Evolutionary conservation across 306 rosid species (phyloP).

Genomic region (Canavalia gladiata): DNA sequence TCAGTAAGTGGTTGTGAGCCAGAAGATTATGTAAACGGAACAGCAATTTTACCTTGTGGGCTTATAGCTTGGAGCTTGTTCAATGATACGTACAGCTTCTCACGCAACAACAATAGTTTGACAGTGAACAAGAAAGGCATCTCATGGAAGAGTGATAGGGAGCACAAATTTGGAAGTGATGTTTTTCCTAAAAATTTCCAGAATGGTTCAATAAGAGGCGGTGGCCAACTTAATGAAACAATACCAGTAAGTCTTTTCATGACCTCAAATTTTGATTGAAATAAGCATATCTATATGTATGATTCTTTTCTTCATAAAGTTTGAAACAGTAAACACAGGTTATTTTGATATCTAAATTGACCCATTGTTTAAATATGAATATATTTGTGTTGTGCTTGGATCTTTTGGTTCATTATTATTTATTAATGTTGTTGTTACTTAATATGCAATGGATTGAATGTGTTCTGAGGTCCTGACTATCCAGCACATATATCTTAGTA

Average conservation of each 20-base stretch:
- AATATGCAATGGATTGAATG: not conserved
- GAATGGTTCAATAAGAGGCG: conserved; percentile 74
- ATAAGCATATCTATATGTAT: not conserved
- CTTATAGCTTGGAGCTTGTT: conserved; percentile 99
- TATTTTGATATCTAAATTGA: conserved; percentile 23
- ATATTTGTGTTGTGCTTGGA: not conserved
- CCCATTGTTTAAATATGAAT: not conserved
- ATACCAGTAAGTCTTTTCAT: conserved; percentile 65
- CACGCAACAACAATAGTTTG: conserved; percentile 53
- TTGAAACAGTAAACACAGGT: not conserved
- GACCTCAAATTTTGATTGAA: conserved; percentile 34
- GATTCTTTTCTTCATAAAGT: conserved; percentile 3
- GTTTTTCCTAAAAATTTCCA: conserved; percentile 92
- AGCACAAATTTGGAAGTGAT: conserved; percentile 85
- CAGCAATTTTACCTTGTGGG: conserved; percentile 84
- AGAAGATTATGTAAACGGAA: conserved; percentile 59
- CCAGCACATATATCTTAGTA: no score
- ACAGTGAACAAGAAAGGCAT: conserved; percentile 76
- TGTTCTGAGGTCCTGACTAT: not conserved
- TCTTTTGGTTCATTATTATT: not conserved
- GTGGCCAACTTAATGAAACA: conserved; percentile 43
- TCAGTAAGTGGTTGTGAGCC: conserved; percentile 68
- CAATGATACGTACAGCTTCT: conserved; percentile 83
- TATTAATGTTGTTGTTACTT: not conserved
- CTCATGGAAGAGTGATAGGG: conserved; percentile 95